These are phyloP conservation scores for Chlorencoelia australis DNA, from an alignment of 2,329 filamentous ascomycete species.

Conservation along the genomic window DNA sequence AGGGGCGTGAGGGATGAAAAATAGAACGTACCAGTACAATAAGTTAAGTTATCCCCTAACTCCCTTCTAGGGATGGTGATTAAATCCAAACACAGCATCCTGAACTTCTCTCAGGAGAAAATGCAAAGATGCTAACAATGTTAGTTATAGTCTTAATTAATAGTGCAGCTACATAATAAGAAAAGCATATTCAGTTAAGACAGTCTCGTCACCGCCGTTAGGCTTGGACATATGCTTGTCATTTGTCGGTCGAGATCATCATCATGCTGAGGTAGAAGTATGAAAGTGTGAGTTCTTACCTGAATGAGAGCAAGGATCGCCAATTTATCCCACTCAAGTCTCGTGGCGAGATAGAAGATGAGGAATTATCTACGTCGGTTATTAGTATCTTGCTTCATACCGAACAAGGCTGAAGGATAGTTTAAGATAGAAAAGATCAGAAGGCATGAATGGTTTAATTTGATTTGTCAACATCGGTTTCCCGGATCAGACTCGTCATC, in stretches of 20 bases:
- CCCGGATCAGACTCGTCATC: constrained; percentile 75
- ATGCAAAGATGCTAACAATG: background rate
- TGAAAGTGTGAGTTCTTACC: constrained; percentile 13
- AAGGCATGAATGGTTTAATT: constrained; percentile 66
- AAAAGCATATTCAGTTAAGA: constrained; percentile 36
- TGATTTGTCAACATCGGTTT: constrained; percentile 61
- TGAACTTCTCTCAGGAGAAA: no score
- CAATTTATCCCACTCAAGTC: no score
- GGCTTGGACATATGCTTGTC: constrained; percentile 99
- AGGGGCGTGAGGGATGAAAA: background rate
- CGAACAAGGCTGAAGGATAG: background rate
- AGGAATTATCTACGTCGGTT: no score
- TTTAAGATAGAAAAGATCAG: constrained; percentile 31
- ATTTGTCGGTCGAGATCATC: constrained; percentile 75
- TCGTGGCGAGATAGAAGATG: no score
- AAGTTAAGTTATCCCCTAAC: no score
- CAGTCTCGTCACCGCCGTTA: constrained; percentile 43
- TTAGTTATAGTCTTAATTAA: no score
- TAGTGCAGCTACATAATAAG: constrained; percentile 3
- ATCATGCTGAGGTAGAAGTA: constrained; percentile 35
- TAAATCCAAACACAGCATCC: background rate
- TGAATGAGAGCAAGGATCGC: no score
- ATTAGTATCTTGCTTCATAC: background rate
- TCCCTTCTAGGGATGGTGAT: background rate
- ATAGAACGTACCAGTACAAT: constrained; percentile 15